phyloP scores from a whole-genome alignment of 352 stramenopile genomes.

The Phytopythium montanum region DNA sequence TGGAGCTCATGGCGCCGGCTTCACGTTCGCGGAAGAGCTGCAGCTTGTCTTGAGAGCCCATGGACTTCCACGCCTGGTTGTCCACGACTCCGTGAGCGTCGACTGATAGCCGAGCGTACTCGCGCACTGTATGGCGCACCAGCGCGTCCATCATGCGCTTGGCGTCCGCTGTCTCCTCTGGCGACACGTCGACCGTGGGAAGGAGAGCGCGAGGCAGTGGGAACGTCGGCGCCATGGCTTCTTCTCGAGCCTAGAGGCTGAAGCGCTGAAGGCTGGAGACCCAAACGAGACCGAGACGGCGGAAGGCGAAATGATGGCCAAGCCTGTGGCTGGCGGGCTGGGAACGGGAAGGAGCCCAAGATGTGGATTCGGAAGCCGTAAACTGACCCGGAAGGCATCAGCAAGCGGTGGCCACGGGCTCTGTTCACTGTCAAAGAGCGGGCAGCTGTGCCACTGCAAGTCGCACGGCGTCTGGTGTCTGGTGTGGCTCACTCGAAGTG shows the following conservation, averaged over 20 bases:
- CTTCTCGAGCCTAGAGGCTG: neutral
- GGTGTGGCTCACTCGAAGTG: neutral
- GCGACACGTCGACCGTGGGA: constrained; percentile 33
- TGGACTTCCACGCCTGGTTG: constrained; percentile 33
- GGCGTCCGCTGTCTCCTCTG: constrained; percentile 28
- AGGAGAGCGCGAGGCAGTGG: constrained; percentile 45
- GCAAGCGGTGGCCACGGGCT: neutral
- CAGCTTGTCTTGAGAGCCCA: constrained; percentile 38
- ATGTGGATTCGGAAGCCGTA: neutral
- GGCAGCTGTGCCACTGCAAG: neutral
- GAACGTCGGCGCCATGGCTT: constrained; percentile 32
- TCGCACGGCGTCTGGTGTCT: neutral
- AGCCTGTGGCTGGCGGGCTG: neutral
- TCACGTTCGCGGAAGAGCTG: constrained; percentile 47
- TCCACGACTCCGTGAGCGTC: constrained; percentile 33
- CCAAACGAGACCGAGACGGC: neutral
- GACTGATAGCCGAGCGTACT: constrained; percentile 41
- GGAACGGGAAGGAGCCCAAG: neutral
- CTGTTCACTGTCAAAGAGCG: neutral
- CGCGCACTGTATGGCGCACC: constrained; percentile 37
- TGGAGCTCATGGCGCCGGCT: constrained; percentile 20
- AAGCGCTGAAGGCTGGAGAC: neutral
- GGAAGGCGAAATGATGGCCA: constrained; percentile 4
- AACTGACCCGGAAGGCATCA: neutral
- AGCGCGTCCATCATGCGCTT: constrained; percentile 41